A percentile compares a stretch with the other conserved stretches of the same genome.
Evolutionary conservation across 345 rosid genomes (phyloP).

Genomic region (Citrus reticulata): DNA sequence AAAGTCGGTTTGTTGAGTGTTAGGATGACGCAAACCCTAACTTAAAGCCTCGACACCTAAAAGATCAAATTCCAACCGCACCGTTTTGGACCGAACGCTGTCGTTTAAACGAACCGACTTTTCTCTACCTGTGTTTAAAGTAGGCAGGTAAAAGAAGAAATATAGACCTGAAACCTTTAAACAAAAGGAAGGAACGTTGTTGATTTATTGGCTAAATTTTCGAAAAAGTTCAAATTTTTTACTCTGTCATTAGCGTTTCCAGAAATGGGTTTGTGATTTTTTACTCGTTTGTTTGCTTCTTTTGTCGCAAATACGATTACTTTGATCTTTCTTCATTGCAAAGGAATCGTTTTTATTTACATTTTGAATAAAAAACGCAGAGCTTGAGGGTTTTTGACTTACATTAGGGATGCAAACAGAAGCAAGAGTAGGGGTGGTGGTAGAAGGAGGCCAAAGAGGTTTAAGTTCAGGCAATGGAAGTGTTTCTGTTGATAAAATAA

Average conservation of each 20-base stretch:
- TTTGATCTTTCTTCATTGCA: slow-evolving; percentile 1
- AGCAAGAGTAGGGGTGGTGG: slow-evolving; percentile 72
- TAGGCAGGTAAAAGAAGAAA: neutral
- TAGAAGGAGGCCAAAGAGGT: slow-evolving; percentile 44
- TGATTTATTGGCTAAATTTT: neutral
- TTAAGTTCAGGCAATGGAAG: slow-evolving; percentile 54
- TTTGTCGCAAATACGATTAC: neutral
- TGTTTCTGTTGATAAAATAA: slow-evolving; percentile 31
- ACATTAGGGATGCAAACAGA: slow-evolving; percentile 70
- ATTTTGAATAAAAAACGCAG: neutral
- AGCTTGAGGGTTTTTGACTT: neutral
- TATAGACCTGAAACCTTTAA: neutral
- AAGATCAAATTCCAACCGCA: neutral
- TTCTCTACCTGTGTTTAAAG: too few species aligned
- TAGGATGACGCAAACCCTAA: neutral
- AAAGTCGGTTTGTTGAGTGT: neutral
- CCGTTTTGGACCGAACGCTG: neutral
- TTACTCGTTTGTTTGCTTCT: neutral
- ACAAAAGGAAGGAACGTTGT: neutral
- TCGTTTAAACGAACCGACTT: too few species aligned
- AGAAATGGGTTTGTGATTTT: neutral
- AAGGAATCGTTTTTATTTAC: neutral
- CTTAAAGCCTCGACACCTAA: neutral
- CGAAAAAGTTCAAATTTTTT: neutral
- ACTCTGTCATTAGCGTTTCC: too few species aligned